Conservation (phyloP, 768 basidiomycete species). For the Auriscalpium vulgare region DNA sequence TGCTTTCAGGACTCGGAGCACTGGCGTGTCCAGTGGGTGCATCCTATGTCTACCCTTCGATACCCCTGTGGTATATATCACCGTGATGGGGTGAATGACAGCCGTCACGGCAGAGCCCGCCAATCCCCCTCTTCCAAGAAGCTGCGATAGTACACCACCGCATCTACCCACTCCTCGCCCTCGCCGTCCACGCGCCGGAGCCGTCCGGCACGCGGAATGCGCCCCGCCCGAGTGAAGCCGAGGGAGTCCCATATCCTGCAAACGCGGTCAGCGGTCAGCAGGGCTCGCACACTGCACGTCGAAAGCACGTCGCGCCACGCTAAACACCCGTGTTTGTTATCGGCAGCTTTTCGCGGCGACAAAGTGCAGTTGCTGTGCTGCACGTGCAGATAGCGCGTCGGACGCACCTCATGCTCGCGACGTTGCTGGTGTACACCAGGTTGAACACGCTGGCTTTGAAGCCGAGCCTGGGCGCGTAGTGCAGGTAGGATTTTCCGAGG, state of each 20-base stretch:
- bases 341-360: no score
- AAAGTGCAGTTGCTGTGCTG: no score
- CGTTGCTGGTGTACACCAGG: constrained; percentile 81
- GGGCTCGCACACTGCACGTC: background rate
- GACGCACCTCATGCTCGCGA: constrained; percentile 58
- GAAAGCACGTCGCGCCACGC: background rate
- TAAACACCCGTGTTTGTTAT: background rate
- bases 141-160: constrained; percentile 76
- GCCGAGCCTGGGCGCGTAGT: constrained; percentile 74
- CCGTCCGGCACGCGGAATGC: constrained; percentile 70
- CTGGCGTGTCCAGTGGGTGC: no score
- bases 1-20: no score
- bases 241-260: constrained; percentile 76
- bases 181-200: constrained; percentile 56
- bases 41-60: no score
- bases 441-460: constrained; percentile 84
- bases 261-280: constrained; percentile 1
- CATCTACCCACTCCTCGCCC: constrained; percentile 86
- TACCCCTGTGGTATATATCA: no score
- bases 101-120: background rate
- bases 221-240: constrained; percentile 71
- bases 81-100: no score
- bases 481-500: constrained; percentile 70
- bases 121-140: constrained; percentile 37
- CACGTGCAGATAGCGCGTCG: background rate